These are phyloP conservation scores for Euphorbia tirucalli DNA, from an alignment of 345 rosid species.

Conservation along the genomic window DNA sequence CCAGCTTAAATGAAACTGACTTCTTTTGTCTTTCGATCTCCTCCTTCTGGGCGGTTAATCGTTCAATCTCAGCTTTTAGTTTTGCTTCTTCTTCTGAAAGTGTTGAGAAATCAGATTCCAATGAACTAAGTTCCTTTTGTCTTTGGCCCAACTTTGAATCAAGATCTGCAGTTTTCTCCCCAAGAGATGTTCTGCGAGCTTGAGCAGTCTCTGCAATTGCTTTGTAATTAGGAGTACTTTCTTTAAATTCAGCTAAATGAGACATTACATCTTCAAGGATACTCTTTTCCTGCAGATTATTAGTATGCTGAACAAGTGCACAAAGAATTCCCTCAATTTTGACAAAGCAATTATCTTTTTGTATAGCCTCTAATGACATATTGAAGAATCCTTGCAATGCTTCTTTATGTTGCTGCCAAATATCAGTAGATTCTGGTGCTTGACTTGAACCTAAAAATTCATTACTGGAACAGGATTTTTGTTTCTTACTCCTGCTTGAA, in stretches of 20 bases:
- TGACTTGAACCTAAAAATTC: not conserved
- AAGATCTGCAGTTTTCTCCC: not conserved
- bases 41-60: not conserved
- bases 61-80: not conserved
- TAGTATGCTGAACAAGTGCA: not conserved
- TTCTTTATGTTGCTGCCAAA: slow-evolving; percentile 1
- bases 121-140: not conserved
- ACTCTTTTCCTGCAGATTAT: not conserved
- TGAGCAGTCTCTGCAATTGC: not conserved
- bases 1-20: not conserved
- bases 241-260: slow-evolving; percentile 1
- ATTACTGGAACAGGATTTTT: not conserved
- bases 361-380: slow-evolving; percentile 13
- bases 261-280: not conserved
- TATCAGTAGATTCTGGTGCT: not conserved
- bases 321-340: not conserved
- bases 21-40: not conserved
- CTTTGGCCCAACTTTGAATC: not conserved
- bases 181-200: slow-evolving; percentile 3
- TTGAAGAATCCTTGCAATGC: slow-evolving; percentile 9
- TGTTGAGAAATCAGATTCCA: slow-evolving; percentile 7
- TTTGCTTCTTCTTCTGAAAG: slow-evolving; percentile 5
- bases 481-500: not conserved
- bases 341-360: slow-evolving; percentile 4
- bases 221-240: not conserved